phyloP scores from a whole-genome alignment of 352 stramenopile genomes.

The Albugo laibachii region DNA sequence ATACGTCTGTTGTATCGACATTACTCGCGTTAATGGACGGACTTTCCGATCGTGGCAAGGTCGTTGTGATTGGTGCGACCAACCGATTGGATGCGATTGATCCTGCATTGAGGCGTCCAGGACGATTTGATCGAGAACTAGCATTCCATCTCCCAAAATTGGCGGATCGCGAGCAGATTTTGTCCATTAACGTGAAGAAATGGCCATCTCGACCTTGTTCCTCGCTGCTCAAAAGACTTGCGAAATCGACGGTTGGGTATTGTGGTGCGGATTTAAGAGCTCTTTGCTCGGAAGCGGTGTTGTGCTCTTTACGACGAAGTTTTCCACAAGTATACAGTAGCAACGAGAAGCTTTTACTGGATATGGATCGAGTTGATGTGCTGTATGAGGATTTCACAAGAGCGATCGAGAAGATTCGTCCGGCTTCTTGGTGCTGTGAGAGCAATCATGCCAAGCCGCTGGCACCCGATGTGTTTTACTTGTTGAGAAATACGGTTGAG shows the following conservation, averaged over 20 bases:
- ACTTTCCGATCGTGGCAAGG: conserved; percentile 65
- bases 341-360: conserved; percentile 56
- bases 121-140: conserved; percentile 84
- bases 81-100: conserved; percentile 95
- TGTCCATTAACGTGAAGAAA: conserved; percentile 72
- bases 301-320: conserved; percentile 70
- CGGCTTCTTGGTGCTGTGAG: conserved; percentile 45
- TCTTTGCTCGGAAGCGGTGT: conserved; percentile 72
- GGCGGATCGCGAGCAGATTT: conserved; percentile 61
- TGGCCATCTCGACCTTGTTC: conserved; percentile 63
- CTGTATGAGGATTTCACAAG: conserved; percentile 46
- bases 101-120: conserved; percentile 84
- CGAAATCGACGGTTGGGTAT: conserved; percentile 72
- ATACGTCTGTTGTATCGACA: conserved; percentile 85
- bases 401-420: conserved; percentile 62
- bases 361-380: conserved; percentile 49
- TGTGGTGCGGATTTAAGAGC: conserved; percentile 85
- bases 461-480: conserved; percentile 25
- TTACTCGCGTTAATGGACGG: conserved; percentile 86
- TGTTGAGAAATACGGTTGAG: conserved; percentile 18
- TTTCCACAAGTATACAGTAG: conserved; percentile 79
- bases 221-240: conserved; percentile 49
- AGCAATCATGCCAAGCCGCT: conserved; percentile 59
- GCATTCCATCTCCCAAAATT: conserved; percentile 78
- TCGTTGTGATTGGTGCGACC: conserved; percentile 96